A percentile compares a stretch with the other conserved stretches of the same genome.
phyloP scores from a whole-genome alignment of 2,329 filamentous ascomycete genomes.

The Ascochyta clinopodiicola region DNA sequence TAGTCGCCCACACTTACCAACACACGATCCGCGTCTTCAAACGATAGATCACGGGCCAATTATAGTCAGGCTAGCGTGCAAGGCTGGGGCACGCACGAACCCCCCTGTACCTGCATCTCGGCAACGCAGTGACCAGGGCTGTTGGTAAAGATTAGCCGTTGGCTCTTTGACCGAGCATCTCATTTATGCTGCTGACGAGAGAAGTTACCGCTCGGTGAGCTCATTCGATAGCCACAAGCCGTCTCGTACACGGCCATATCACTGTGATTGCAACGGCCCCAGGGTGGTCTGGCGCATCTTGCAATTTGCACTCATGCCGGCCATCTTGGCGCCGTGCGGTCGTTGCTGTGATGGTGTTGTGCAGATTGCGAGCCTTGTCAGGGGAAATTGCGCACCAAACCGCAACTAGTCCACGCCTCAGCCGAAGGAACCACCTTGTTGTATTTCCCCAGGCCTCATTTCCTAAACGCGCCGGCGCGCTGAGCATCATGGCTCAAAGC shows the following conservation, averaged over 20 bases:
- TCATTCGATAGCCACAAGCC: neutral
- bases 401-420: conserved; percentile 12
- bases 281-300: neutral
- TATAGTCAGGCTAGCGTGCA: conserved; percentile 16
- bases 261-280: neutral
- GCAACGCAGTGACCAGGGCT: conserved; percentile 14
- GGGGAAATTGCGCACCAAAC: conserved; percentile 17
- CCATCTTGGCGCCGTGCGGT: conserved; percentile 2
- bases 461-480: conserved; percentile 14
- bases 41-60: conserved; percentile 28
- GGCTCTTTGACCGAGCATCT: conserved; percentile 12
- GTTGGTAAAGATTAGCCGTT: conserved; percentile 26
- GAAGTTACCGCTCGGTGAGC: neutral
- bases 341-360: conserved; percentile 1
- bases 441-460: conserved; percentile 20
- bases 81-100: conserved; percentile 22
- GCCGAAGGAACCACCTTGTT: conserved; percentile 13
- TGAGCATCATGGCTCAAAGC: conserved; percentile 35
- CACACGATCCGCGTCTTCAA: conserved; percentile 18
- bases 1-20: conserved; percentile 22
- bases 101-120: conserved; percentile 34
- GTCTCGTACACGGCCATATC: neutral
- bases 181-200: conserved; percentile 13
- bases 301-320: neutral
- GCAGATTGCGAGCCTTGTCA: neutral